phyloP scores from a whole-genome alignment of 768 basidiomycete species.

The Auricularia sp. region DNA sequence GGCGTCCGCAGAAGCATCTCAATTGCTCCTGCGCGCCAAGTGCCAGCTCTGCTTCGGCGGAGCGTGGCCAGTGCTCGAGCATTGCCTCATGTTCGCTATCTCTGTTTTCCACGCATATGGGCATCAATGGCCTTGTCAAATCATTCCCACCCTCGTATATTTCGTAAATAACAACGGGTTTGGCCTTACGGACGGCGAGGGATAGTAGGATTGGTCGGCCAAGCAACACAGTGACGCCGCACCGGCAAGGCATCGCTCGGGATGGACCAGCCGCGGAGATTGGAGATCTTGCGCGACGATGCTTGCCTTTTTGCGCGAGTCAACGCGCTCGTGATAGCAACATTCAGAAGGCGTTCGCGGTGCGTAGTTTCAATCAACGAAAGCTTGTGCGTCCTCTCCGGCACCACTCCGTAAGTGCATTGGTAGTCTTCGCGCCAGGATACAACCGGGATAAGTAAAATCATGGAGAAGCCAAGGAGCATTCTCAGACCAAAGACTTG shows the following conservation, averaged over 20 bases:
- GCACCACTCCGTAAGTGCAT: neutral
- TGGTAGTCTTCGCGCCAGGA: neutral
- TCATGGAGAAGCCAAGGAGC: neutral
- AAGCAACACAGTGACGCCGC: too few relatives aligned
- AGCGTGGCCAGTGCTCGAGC: too few relatives aligned
- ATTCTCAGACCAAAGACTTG: neutral
- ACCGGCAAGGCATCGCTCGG: too few relatives aligned
- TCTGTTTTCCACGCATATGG: constrained; percentile 31
- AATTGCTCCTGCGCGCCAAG: too few relatives aligned
- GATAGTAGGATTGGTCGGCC: constrained; percentile 15
- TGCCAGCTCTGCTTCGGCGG: too few relatives aligned
- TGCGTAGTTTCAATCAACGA: neutral
- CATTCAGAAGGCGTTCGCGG: neutral
- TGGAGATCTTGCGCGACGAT: neutral
- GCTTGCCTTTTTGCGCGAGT: neutral
- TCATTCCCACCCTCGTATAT: constrained; percentile 25
- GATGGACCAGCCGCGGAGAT: too few relatives aligned
- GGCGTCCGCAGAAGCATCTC: too few relatives aligned
- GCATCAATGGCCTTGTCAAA: constrained; percentile 28
- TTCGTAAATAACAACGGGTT: constrained; percentile 11
- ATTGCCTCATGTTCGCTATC: constrained; percentile 20
- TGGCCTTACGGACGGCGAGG: constrained; percentile 27
- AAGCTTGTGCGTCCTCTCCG: neutral
- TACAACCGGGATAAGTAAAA: too few relatives aligned
- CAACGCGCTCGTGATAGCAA: neutral